Conservation (phyloP, 352 stramenopile species). For the Globisporangium splendens region DNA sequence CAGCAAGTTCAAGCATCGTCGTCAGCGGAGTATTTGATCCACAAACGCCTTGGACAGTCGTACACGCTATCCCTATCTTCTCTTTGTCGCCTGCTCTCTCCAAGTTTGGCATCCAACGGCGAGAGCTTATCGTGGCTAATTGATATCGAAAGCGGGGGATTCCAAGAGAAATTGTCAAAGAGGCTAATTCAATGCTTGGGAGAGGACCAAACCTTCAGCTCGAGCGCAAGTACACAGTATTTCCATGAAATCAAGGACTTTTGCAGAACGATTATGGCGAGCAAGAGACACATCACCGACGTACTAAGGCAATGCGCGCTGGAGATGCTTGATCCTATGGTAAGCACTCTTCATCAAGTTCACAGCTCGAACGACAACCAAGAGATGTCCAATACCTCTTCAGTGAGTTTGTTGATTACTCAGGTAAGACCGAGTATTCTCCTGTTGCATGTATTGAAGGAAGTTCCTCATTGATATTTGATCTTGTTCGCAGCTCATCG, state of each 20-base stretch:
- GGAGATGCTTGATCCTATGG: slow-evolving; percentile 16
- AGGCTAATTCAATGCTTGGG: slow-evolving; percentile 7
- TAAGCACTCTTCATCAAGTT: slow-evolving; percentile 12
- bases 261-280: slow-evolving; percentile 17
- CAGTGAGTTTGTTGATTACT: slow-evolving; percentile 11
- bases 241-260: slow-evolving; percentile 27
- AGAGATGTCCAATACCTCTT: slow-evolving; percentile 1
- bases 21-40: not conserved
- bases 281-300: slow-evolving; percentile 15
- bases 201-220: slow-evolving; percentile 6
- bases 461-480: not conserved
- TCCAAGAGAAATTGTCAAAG: slow-evolving; percentile 1
- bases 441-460: not conserved
- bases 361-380: not conserved
- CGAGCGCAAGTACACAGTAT: slow-evolving; percentile 9
- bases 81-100: slow-evolving; percentile 10
- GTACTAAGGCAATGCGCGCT: slow-evolving; percentile 22
- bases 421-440: slow-evolving; percentile 5
- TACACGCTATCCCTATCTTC: slow-evolving; percentile 12
- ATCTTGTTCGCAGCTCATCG: slow-evolving; percentile 10
- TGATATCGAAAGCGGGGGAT: not conserved
- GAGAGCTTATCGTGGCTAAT: slow-evolving; percentile 11
- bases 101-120: not conserved
- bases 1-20: not conserved
- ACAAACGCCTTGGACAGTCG: slow-evolving; percentile 12